Conservation (phyloP, 495 filamentous ascomycete species). For the Penicillium mononematosum region DNA sequence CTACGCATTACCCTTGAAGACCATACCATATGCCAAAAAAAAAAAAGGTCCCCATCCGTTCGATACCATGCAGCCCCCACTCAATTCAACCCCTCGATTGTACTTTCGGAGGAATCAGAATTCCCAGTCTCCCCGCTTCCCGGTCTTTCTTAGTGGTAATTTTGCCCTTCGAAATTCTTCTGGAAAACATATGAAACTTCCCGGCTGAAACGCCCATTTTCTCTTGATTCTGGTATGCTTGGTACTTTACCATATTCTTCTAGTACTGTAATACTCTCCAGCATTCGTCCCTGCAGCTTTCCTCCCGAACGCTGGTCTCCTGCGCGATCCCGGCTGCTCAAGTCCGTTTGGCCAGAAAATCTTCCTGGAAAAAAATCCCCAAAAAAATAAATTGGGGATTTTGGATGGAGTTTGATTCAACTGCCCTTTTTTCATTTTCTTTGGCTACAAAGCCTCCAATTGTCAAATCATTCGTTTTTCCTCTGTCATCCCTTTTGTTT, state of each 20-base stretch:
- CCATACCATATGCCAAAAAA: neutral
- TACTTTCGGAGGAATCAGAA: slow-evolving; percentile 21
- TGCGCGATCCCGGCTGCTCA: slow-evolving; percentile 42
- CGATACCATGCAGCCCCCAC: slow-evolving; percentile 1
- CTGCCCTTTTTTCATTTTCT: slow-evolving; percentile 21
- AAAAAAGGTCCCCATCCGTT: slow-evolving; percentile 5
- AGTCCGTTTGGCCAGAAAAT: slow-evolving; percentile 35
- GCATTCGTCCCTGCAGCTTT: slow-evolving; percentile 43
- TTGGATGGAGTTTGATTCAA: slow-evolving; percentile 23
- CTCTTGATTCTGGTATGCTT: neutral
- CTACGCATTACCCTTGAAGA: neutral
- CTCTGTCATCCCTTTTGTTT: slow-evolving; percentile 17
- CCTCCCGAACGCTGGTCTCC: slow-evolving; percentile 31
- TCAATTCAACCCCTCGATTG: slow-evolving; percentile 26
- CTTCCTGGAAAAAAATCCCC: slow-evolving; percentile 19
- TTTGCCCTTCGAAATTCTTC: slow-evolving; percentile 18
- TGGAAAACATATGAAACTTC: slow-evolving; percentile 12
- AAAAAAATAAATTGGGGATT: slow-evolving; percentile 9
- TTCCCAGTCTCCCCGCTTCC: slow-evolving; percentile 16
- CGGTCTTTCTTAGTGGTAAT: slow-evolving; percentile 14
- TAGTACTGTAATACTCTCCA: slow-evolving; percentile 15
- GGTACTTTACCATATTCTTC: slow-evolving; percentile 7
- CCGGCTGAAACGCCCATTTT: slow-evolving; percentile 7
- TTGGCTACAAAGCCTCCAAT: slow-evolving; percentile 26
- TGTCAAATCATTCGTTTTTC: slow-evolving; percentile 11